Percentiles rank a stretch among this genome's conserved stretches.
phyloP scores from a whole-genome alignment of 164 flowering plant genomes.

The Buxus sempervirens region DNA sequence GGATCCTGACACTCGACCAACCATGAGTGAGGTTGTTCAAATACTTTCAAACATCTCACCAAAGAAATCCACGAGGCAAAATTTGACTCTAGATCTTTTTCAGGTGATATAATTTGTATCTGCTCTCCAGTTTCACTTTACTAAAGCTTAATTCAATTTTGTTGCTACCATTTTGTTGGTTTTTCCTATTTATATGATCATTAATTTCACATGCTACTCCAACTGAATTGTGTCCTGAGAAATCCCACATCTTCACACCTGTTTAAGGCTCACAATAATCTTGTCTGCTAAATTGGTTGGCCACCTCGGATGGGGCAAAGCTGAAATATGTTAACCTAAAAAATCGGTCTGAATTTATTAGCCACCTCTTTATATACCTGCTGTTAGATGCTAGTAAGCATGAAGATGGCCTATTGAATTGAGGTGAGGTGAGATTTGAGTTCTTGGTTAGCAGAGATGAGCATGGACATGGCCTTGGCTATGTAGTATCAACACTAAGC shows the following conservation, averaged over 20 bases:
- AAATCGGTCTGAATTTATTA: no score
- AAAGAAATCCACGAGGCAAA: slow-evolving; percentile 52
- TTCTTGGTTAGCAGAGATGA: no score
- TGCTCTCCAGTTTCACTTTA: background rate
- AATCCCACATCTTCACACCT: no score
- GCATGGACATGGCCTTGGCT: no score
- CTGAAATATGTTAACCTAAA: background rate
- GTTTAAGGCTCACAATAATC: no score
- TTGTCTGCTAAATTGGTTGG: background rate
- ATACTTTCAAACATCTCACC: slow-evolving; percentile 83
- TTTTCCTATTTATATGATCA: background rate
- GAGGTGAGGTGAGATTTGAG: no score
- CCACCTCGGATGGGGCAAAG: background rate
- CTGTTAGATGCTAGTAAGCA: no score
- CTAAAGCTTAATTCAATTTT: background rate
- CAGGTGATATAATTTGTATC: slow-evolving; percentile 40
- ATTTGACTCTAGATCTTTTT: slow-evolving; percentile 39
- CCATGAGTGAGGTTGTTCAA: slow-evolving; percentile 95
- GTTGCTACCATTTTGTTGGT: background rate
- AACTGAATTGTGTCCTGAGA: no score
- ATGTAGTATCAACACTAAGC: no score
- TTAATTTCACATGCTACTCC: background rate
- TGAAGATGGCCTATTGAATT: no score
- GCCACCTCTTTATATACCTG: no score
- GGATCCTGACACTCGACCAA: slow-evolving; percentile 91